A percentile compares a stretch with the other conserved stretches of the same genome.
phyloP scores from a whole-genome alignment of 129 eudicot genomes.

The Dittrichia graveolens region DNA sequence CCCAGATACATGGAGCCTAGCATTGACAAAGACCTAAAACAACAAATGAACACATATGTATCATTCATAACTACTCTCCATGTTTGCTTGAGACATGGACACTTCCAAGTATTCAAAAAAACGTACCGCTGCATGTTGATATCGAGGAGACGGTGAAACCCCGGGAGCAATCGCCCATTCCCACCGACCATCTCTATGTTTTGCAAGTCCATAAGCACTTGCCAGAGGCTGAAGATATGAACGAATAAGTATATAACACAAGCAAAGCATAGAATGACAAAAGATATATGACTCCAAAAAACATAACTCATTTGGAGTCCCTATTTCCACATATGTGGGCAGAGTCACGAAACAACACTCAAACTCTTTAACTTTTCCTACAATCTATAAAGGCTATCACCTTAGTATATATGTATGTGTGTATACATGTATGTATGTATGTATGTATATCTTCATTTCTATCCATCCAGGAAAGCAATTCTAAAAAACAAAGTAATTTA shows the following conservation, averaged over 20 bases:
- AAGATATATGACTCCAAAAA: background rate
- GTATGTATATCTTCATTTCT: too few species aligned
- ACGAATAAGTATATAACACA: background rate
- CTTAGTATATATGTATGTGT: too few species aligned
- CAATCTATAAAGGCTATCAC: too few species aligned
- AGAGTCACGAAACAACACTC: too few species aligned
- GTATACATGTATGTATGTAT: too few species aligned
- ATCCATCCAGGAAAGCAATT: too few species aligned
- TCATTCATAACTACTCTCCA: conserved; percentile 5
- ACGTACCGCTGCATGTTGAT: conserved; percentile 98
- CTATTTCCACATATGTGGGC: too few species aligned
- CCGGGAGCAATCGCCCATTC: conserved; percentile 99
- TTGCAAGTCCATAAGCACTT: conserved; percentile 99
- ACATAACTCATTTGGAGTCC: background rate
- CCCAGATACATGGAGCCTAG: conserved; percentile 99
- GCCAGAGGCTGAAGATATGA: conserved; percentile 73
- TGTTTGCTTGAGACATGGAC: background rate
- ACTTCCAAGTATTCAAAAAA: conserved; percentile 1
- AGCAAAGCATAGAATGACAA: background rate
- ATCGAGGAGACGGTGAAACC: conserved; percentile 97
- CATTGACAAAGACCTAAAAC: conserved; percentile 93
- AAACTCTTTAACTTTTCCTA: too few species aligned
- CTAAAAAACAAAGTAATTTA: too few species aligned
- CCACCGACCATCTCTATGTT: conserved; percentile 99
- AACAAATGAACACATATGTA: conserved; percentile 6